A percentile compares a stretch with the other conserved stretches of the same genome.
Conservation (phyloP, 2,329 filamentous ascomycete species). For the Alternaria sp. region DNA sequence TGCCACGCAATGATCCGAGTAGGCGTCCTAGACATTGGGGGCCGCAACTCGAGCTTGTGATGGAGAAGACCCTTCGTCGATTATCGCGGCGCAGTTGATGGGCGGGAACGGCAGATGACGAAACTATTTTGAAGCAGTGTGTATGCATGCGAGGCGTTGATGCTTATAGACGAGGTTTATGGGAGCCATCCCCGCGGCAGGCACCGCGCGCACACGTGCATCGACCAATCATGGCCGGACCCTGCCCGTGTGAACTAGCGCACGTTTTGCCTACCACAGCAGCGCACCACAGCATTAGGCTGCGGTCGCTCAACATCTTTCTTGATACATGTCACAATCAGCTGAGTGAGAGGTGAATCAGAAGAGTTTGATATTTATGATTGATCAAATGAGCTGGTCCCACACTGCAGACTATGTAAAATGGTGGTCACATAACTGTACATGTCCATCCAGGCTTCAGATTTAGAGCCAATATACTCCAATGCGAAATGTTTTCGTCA, state of each 20-base stretch:
- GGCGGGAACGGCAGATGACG: not conserved
- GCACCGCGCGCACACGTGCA: conserved; percentile 1
- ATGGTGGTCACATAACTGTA: not conserved
- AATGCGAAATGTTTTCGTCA: conserved; percentile 3
- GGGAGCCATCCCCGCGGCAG: conserved; percentile 5
- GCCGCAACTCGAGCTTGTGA: conserved; percentile 2
- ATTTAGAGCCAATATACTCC: not conserved
- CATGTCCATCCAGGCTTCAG: conserved; percentile 2
- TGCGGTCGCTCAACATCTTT: conserved; percentile 1
- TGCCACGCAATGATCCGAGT: conserved; percentile 3
- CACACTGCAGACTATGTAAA: not conserved
- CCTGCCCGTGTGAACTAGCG: conserved; percentile 6
- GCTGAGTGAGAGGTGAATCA: conserved; percentile 1
- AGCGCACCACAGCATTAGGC: conserved; percentile 18
- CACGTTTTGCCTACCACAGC: conserved; percentile 12
- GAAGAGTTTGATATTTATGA: not conserved
- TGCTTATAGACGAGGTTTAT: conserved; percentile 15
- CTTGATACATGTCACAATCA: conserved; percentile 1
- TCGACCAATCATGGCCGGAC: conserved; percentile 17
- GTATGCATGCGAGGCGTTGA: conserved; percentile 4
- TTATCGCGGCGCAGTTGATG: conserved; percentile 9
- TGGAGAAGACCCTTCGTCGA: not conserved
- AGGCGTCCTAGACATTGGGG: conserved; percentile 6
- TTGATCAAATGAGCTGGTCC: conserved; percentile 2
- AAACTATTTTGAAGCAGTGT: not conserved